Conservation (phyloP, 192 early-diverging fungal species). For the Powellomyces hirtus region DNA sequence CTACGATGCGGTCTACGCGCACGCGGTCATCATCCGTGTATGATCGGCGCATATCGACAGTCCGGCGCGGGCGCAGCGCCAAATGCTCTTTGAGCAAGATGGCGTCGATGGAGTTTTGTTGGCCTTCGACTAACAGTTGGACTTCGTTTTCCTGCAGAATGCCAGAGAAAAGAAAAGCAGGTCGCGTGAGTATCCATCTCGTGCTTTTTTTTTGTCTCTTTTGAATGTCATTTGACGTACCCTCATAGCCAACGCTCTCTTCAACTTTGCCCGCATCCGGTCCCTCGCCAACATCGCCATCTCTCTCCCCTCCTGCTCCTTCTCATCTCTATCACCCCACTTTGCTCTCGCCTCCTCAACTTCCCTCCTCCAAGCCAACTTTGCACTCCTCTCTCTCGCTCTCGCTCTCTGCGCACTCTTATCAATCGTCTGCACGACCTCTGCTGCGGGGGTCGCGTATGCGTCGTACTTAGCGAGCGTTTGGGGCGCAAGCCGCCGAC, state of each 20-base stretch:
- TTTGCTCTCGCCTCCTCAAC: constrained; percentile 22
- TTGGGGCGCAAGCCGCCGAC: constrained; percentile 25
- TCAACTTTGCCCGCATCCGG: constrained; percentile 38
- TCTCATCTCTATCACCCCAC: constrained; percentile 28
- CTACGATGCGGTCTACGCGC: constrained; percentile 38
- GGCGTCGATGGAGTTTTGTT: constrained; percentile 53
- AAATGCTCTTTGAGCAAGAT: constrained; percentile 55
- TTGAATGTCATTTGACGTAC: constrained; percentile 2
- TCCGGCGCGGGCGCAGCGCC: constrained; percentile 8
- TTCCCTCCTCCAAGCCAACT: constrained; percentile 13
- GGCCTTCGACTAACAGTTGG: constrained; percentile 54
- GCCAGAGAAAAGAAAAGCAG: background rate
- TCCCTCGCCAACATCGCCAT: constrained; percentile 32
- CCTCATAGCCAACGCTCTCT: constrained; percentile 28
- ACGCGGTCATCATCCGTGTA: constrained; percentile 40
- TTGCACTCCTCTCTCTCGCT: constrained; percentile 22
- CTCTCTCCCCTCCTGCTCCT: constrained; percentile 21
- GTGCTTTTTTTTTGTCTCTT: background rate
- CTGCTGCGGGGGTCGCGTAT: constrained; percentile 29
- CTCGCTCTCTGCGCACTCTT: constrained; percentile 33
- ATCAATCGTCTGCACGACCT: constrained; percentile 36
- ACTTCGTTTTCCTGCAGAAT: constrained; percentile 42
- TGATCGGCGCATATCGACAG: constrained; percentile 11
- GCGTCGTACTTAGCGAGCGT: constrained; percentile 45
- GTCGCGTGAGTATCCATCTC: background rate